Conservation (phyloP, 2,329 filamentous ascomycete genomes). For the Alternaria arborescens region DNA sequence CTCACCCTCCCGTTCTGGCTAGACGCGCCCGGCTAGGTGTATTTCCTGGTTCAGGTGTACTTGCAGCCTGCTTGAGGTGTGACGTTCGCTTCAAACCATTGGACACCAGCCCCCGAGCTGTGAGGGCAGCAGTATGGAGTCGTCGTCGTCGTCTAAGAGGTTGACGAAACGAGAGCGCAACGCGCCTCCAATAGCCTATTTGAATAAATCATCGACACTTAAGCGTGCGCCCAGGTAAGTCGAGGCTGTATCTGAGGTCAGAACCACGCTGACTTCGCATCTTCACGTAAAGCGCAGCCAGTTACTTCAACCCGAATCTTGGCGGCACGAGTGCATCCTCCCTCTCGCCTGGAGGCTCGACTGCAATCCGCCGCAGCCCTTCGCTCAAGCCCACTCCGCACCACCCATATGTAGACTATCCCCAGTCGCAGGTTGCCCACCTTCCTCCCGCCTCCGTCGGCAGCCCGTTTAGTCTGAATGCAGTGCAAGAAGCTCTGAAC, state of each 20-base stretch:
- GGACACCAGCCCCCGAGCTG: constrained; percentile 9
- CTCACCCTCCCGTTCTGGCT: constrained; percentile 4
- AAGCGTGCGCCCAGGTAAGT: constrained; percentile 27
- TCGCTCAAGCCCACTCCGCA: constrained; percentile 27
- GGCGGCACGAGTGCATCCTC: not conserved
- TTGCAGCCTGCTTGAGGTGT: not conserved
- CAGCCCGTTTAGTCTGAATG: constrained; percentile 48
- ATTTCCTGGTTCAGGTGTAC: not conserved
- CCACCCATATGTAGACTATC: constrained; percentile 8
- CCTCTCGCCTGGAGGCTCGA: constrained; percentile 4
- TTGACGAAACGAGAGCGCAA: constrained; percentile 30
- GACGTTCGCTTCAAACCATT: constrained; percentile 3
- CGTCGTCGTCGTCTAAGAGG: constrained; percentile 14
- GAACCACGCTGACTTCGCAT: not conserved
- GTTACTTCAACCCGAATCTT: not conserved
- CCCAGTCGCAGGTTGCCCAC: constrained; percentile 12
- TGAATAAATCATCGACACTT: constrained; percentile 28
- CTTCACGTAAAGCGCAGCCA: not conserved
- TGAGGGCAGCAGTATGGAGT: constrained; percentile 24
- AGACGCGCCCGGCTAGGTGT: not conserved
- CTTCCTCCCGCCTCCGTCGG: constrained; percentile 35
- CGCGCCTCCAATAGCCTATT: constrained; percentile 29
- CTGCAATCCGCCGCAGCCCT: not conserved
- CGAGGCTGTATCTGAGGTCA: not conserved
- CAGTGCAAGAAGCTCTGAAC: constrained; percentile 42